Evolutionary conservation across 345 rosid species (phyloP).

Genomic region (Corchorus olitorius): DNA sequence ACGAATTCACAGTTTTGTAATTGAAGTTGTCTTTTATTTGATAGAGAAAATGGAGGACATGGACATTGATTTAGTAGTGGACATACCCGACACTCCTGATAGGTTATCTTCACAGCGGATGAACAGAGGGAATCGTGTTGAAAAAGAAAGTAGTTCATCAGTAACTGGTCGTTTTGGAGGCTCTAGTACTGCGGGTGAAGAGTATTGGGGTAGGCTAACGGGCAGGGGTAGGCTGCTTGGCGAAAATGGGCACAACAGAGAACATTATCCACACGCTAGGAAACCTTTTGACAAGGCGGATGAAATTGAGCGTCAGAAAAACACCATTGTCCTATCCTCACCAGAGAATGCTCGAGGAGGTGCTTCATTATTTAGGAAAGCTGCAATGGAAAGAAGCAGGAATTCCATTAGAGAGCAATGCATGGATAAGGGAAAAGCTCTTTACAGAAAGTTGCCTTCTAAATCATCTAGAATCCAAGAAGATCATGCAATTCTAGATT

Average conservation of each 20-base stretch:
- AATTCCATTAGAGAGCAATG: conserved; percentile 29
- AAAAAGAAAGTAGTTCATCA: conserved; percentile 41
- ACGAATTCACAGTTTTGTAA: not conserved
- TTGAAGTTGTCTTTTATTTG: not conserved
- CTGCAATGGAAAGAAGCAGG: conserved; percentile 29
- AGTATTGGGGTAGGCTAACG: conserved; percentile 29
- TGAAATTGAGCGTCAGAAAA: conserved; percentile 32
- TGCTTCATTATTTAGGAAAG: conserved; percentile 52
- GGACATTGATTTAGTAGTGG: conserved; percentile 62
- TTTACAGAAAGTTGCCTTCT: conserved; percentile 25
- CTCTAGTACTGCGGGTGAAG: conserved; percentile 33
- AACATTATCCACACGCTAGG: conserved; percentile 29
- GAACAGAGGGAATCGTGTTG: conserved; percentile 27
- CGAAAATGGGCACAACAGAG: conserved; percentile 36
- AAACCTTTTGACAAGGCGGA: conserved; percentile 28
- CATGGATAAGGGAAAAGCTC: conserved; percentile 47
- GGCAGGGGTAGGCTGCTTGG: conserved; percentile 33
- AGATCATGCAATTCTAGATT: conserved; percentile 33
- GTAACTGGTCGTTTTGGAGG: conserved; percentile 32
- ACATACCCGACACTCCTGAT: conserved; percentile 85
- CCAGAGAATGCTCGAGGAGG: conserved; percentile 29
- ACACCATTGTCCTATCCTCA: conserved; percentile 26
- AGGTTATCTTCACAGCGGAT: conserved; percentile 38
- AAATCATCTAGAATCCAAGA: conserved; percentile 27
- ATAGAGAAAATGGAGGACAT: conserved; percentile 65